Percentiles rank a stretch among this genome's conserved stretches.
Conservation (phyloP, 2,329 filamentous ascomycete genomes). For the Microdochium trichocladiopsis region DNA sequence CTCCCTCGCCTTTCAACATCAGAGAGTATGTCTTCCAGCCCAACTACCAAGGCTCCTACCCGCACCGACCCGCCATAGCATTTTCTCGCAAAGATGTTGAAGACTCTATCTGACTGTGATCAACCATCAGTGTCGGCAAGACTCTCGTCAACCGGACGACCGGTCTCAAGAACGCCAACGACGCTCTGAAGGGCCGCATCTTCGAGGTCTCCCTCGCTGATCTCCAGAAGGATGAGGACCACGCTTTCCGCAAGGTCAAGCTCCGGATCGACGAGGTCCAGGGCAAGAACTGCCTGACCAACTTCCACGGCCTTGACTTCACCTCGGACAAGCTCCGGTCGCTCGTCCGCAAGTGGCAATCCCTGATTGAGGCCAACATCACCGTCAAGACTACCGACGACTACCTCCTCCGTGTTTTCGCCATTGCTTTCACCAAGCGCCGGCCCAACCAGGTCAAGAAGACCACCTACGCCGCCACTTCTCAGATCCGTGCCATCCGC, state of each 20-base stretch:
- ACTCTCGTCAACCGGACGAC: conserved; percentile 99
- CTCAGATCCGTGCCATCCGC: conserved; percentile 95
- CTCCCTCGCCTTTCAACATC: conserved; percentile 89
- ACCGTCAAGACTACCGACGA: conserved; percentile 99
- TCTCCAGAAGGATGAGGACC: conserved; percentile 99
- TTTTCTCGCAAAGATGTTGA: neutral
- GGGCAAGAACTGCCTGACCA: conserved; percentile 99
- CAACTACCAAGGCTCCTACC: neutral
- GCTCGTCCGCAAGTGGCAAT: conserved; percentile 99
- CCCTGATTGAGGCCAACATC: conserved; percentile 98
- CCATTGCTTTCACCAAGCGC: conserved; percentile 98
- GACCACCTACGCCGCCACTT: conserved; percentile 96
- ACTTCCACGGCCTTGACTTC: conserved; percentile 99
- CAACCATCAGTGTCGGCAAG: conserved; percentile 80
- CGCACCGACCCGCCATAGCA: neutral
- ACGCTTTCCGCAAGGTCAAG: conserved; percentile 99
- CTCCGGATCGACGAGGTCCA: conserved; percentile 97
- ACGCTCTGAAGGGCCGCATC: conserved; percentile 96
- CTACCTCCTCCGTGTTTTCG: conserved; percentile 98
- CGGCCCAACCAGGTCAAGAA: conserved; percentile 99
- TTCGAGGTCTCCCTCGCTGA: conserved; percentile 98
- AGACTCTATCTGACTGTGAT: conserved; percentile 13
- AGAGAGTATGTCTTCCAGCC: conserved; percentile 65
- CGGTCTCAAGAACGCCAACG: conserved; percentile 99
- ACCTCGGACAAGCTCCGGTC: conserved; percentile 99